A percentile compares a stretch with the other conserved stretches of the same genome.
Evolutionary conservation across 371 early-diverging fungal genomes (phyloP).

Genomic region (Thermomucor indicae-seudaticae): DNA sequence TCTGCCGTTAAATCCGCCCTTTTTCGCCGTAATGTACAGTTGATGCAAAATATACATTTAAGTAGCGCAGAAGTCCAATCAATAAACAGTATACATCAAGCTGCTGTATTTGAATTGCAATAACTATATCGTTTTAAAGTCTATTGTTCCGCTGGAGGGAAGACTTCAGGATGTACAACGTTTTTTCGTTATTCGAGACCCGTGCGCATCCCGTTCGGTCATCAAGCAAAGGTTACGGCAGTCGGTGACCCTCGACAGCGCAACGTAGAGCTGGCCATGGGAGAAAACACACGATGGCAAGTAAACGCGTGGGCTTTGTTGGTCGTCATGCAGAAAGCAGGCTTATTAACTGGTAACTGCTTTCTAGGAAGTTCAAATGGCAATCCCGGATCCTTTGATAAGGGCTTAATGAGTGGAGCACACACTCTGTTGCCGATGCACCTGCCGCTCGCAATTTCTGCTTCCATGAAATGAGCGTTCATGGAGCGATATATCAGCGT

Average conservation of each 20-base stretch:
- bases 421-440: not conserved
- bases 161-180: not conserved
- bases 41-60: no score
- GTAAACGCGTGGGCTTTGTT: slow-evolving; percentile 22
- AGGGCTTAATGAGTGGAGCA: not conserved
- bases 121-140: no score
- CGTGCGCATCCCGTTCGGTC: not conserved
- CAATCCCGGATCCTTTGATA: not conserved
- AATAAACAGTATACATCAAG: no score
- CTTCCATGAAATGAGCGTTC: not conserved
- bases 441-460: not conserved
- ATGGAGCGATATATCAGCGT: slow-evolving; percentile 3
- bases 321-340: slow-evolving; percentile 16
- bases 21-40: no score
- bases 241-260: slow-evolving; percentile 9
- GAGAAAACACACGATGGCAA: slow-evolving; percentile 8
- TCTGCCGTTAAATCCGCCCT: no score
- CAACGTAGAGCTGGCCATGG: slow-evolving; percentile 16
- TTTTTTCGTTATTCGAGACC: not conserved
- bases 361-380: not conserved
- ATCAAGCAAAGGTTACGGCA: not conserved
- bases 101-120: no score
- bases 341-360: slow-evolving; percentile 16
- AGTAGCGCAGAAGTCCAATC: no score
- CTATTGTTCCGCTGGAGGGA: no score